phyloP scores from a whole-genome alignment of 106 monocot species.

The Apostasia shenzhenica region DNA sequence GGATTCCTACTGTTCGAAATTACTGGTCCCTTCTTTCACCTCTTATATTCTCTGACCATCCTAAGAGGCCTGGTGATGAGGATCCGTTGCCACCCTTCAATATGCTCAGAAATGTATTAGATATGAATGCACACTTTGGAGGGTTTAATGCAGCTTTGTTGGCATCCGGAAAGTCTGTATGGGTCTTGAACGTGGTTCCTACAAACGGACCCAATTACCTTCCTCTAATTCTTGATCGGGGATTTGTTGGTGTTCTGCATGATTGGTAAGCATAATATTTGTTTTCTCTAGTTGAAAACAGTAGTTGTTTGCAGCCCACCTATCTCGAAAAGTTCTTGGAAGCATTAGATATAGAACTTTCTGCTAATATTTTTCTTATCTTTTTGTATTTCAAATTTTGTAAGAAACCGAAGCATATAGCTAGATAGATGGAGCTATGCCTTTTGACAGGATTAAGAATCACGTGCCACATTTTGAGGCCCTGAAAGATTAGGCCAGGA shows the following conservation, averaged over 20 bases:
- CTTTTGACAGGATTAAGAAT: too few species aligned
- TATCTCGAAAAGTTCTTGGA: too few species aligned
- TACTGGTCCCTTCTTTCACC: constrained; percentile 98
- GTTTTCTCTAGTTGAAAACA: not conserved
- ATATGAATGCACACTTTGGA: constrained; percentile 88
- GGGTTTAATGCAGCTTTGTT: constrained; percentile 88
- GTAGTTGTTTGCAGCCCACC: too few species aligned
- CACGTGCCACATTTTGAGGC: too few species aligned
- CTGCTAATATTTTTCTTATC: too few species aligned
- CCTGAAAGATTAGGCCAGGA: too few species aligned
- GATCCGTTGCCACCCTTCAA: constrained; percentile 92
- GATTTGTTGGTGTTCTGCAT: constrained; percentile 94
- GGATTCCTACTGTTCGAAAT: constrained; percentile 46
- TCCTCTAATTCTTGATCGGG: constrained; percentile 76
- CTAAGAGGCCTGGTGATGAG: constrained; percentile 94
- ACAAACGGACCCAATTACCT: constrained; percentile 52
- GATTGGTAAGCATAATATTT: constrained; percentile 53
- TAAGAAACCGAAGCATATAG: too few species aligned
- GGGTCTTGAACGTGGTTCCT: constrained; percentile 99
- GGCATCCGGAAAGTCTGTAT: constrained; percentile 75
- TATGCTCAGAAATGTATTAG: constrained; percentile 88
- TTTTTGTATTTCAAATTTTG: too few species aligned
- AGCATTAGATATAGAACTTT: too few species aligned
- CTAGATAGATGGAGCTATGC: too few species aligned
- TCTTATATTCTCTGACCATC: constrained; percentile 93